Evolutionary conservation across 331 rosid species (phyloP), one percentile per base, ranked within the genome.

Genomic region (Prunus yedoensis): DNA sequence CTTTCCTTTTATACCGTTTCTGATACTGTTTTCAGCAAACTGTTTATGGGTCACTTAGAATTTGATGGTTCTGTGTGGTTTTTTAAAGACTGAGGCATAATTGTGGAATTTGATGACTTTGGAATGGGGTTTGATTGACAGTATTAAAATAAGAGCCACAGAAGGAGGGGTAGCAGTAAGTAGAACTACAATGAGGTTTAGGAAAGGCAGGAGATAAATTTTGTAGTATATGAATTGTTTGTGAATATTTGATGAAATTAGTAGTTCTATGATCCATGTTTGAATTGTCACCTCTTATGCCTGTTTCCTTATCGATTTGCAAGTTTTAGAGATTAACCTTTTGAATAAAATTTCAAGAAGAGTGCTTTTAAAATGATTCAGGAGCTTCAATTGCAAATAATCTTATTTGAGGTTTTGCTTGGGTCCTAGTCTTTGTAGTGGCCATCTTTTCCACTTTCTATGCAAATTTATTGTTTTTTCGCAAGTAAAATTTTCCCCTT

Each of bases 171-270:
- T 20, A 3, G 64, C 10, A 35, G 43, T 35, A 35, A 35, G 43
- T 35, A 27, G 35, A 63, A 32, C 14, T n/a, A 35, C 46, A 12
- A 23, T 53, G 17, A n/a, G 60, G 41, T n/a, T 28, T 50, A 18
- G 10, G 62, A 20, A n/a, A 27, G 35, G 23, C 68, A n/a, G 70
- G 14, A 27, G 21, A 27, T 30, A 68, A 53, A 49, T 14, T 56
- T 14, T 72, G 7, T 32, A 13, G 14, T 20, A 4, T 60, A 27
- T 60, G 17, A 43, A 46, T 4, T 0, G 21, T 72, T 27, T 45
- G 57, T 56, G 75, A 56, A 73, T 38, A 9, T 9, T 18, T 25
- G 56, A 73, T 73, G 51, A 62, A 50, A 74, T 18, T 66, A 17
- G 38, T 57, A 46, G 43, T 58, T 58, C 57, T 58, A 23, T 3